Base-by-base conservation (phyloP, 352 stramenopile species). In the Elongisporangium anandrum region DNA sequence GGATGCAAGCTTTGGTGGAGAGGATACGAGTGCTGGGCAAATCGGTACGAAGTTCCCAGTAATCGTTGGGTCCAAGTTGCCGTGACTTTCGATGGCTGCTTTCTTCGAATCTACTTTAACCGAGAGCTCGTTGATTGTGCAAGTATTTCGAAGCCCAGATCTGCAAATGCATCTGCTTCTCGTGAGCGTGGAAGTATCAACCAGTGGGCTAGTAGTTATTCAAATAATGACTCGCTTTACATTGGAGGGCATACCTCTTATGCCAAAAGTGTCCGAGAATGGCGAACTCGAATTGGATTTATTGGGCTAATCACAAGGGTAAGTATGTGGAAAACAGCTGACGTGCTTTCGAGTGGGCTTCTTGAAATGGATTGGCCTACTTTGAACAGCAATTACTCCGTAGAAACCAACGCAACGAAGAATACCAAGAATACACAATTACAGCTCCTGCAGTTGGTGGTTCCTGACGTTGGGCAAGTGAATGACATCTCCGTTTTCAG, bases 241-340 rank as follows among this genome's bases (percentile, higher is more conserved):
- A 62, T 87, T 23, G 75, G 79, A 10, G 79, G 77, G 0, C 75
- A 81, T 22, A 65, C 75, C 13, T 83, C 73, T 0, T 83, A 86
- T 21, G 72, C 77, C 0, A 66, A 57, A 59, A 73, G 62, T 26
- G 73, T 89, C 10, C 63, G 72, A 16, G 66, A 83, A 7, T 89
- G 79, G 79, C 65, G 79, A 17, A 56, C 64, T 16, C 68, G 62
- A 29, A 75, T 70, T 45, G 80, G 80, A 2, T 88, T 87, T 52
- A 66, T 90, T 8, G 77, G 80, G 7, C 21, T 90, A 0, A 69
- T 90, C 45, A 66, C 69, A 2, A 54, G 59, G 9, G 50, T 63
- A 3, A n/a, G 22, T 16, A 20, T 75, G 21, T 66, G 62, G 61
- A 69, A 69, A 54, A 53, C 17, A 15, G 16, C 49, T 4, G 52